phyloP scores from a whole-genome alignment of 768 basidiomycete genomes.

The Leccinum truebloodii region DNA sequence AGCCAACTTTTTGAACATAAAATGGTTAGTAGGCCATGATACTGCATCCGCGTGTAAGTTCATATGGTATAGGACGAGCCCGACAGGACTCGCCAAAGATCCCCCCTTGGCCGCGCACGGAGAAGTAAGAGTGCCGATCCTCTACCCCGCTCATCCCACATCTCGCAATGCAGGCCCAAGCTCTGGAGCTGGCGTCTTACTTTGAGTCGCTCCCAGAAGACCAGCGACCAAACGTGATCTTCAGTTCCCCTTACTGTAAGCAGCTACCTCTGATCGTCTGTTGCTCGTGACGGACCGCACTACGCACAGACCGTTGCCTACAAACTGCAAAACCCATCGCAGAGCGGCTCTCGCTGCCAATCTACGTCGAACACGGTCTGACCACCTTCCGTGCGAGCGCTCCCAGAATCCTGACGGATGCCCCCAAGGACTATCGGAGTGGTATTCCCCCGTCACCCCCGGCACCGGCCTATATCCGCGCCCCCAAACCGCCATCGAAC shows the following conservation, averaged over 20 bases:
- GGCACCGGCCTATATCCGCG: slow-evolving; percentile 77
- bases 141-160: background rate
- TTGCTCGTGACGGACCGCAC: background rate
- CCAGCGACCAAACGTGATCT: slow-evolving; percentile 72
- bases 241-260: slow-evolving; percentile 84
- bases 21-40: slow-evolving; percentile 49
- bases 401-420: background rate
- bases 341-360: slow-evolving; percentile 59
- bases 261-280: background rate
- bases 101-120: slow-evolving; percentile 74
- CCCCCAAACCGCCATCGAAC: slow-evolving; percentile 54
- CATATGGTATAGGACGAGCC: slow-evolving; percentile 49
- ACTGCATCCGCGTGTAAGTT: background rate
- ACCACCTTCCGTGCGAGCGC: slow-evolving; percentile 9
- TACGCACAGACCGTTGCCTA: slow-evolving; percentile 72
- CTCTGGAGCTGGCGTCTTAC: slow-evolving; percentile 67
- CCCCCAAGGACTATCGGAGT: slow-evolving; percentile 63
- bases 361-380: slow-evolving; percentile 78
- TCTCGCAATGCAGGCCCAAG: slow-evolving; percentile 53
- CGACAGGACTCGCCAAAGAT: slow-evolving; percentile 69
- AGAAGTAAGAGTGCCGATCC: slow-evolving; percentile 42
- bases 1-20: slow-evolving; percentile 66
- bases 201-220: slow-evolving; percentile 64
- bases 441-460: slow-evolving; percentile 72
- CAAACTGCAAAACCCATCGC: slow-evolving; percentile 75